Conservation (phyloP, 139 green algal genomes). For the Dunaliella primolecta region DNA sequence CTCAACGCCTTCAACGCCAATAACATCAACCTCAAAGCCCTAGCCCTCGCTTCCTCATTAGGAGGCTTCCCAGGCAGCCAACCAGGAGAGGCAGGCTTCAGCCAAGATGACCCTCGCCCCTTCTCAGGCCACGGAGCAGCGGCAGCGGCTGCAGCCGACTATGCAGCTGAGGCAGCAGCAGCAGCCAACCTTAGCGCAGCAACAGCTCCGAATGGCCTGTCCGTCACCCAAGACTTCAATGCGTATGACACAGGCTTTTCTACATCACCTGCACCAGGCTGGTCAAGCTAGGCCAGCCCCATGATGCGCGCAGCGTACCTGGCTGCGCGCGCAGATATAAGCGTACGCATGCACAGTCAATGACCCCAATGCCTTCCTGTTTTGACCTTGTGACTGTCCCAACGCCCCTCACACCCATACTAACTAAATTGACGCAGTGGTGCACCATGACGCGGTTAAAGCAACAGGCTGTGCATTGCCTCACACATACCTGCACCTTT, state of each 20-base stretch:
- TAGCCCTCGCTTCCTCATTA: slow-evolving; percentile 24
- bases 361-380: background rate
- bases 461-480: background rate
- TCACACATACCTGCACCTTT: background rate
- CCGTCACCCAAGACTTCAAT: background rate
- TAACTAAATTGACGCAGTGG: too few species aligned
- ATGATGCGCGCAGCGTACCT: background rate
- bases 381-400: background rate
- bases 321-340: too few species aligned
- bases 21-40: slow-evolving; percentile 37
- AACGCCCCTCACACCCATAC: too few species aligned
- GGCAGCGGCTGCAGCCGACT: slow-evolving; percentile 3
- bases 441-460: background rate
- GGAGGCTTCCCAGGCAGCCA: slow-evolving; percentile 15
- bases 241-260: slow-evolving; percentile 18
- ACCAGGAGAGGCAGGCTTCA: slow-evolving; percentile 12
- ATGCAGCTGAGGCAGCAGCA: slow-evolving; percentile 10
- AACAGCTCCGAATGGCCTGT: background rate
- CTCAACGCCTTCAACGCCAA: slow-evolving; percentile 17
- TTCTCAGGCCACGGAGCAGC: background rate
- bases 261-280: slow-evolving; percentile 34
- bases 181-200: slow-evolving; percentile 9
- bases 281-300: slow-evolving; percentile 28
- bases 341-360: too few species aligned
- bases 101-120: slow-evolving; percentile 19